phyloP scores from a whole-genome alignment of 345 rosid species.

The Trapa bicornis region DNA sequence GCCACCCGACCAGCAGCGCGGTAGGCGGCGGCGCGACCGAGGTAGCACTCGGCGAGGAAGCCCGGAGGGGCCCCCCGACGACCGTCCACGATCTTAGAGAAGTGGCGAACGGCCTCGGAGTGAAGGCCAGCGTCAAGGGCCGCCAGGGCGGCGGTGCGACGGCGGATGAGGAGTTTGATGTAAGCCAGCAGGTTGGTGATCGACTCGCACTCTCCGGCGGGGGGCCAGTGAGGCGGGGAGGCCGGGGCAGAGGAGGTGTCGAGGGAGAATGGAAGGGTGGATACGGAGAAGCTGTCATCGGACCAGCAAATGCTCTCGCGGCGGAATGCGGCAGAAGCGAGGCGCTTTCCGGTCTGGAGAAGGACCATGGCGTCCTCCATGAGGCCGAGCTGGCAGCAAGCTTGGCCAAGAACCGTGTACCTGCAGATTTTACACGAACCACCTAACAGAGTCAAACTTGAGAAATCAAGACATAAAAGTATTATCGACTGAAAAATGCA shows the following conservation, averaged over 20 bases:
- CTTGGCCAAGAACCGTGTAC: conserved; percentile 79
- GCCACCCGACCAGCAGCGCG: conserved; percentile 65
- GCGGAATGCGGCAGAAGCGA: conserved; percentile 88
- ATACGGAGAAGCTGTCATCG: conserved; percentile 71
- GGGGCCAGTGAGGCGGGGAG: conserved; percentile 35
- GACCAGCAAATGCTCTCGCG: conserved; percentile 76
- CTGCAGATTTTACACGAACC: conserved; percentile 17
- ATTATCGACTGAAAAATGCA: too few relatives aligned
- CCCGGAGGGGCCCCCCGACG: conserved; percentile 86
- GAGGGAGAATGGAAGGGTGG: conserved; percentile 20
- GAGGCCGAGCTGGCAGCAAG: conserved; percentile 79
- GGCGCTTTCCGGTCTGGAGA: conserved; percentile 86
- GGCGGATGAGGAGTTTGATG: conserved; percentile 79
- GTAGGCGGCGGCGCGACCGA: conserved; percentile 75
- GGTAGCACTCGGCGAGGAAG: conserved; percentile 77
- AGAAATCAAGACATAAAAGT: neutral
- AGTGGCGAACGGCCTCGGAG: conserved; percentile 85
- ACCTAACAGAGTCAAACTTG: neutral
- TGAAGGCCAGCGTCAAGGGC: conserved; percentile 72
- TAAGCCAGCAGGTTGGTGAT: conserved; percentile 57
- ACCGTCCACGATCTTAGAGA: conserved; percentile 76
- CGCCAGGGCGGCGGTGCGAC: conserved; percentile 77
- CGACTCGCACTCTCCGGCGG: conserved; percentile 33
- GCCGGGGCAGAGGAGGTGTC: conserved; percentile 24
- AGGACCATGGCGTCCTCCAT: conserved; percentile 98